Percentiles rank a stretch among this genome's conserved stretches.
Conservation (phyloP, 1,284 basidiomycete species). For the Macrocybe sp. region DNA sequence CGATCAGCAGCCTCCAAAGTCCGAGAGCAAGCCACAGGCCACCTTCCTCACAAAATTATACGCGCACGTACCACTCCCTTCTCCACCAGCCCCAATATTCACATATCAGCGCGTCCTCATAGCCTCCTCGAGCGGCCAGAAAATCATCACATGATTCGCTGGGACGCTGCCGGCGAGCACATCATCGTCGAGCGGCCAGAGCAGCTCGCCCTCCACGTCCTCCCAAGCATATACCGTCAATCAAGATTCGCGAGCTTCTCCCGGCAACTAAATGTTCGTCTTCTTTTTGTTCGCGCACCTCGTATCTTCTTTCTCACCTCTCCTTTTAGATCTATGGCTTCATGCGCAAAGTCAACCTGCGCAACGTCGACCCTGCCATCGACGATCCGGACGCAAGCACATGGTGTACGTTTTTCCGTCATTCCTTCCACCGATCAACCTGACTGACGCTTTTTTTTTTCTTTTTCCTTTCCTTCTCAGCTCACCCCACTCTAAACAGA, state of each 20-base stretch:
- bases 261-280: conserved; percentile 83
- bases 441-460: conserved; percentile 2
- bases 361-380: conserved; percentile 87
- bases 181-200: conserved; percentile 90
- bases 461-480: conserved; percentile 35
- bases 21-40: conserved; percentile 74
- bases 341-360: conserved; percentile 90
- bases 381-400: conserved; percentile 91
- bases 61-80: conserved; percentile 50
- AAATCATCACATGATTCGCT: conserved; percentile 89
- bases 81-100: background rate
- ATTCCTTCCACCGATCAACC: conserved; percentile 2
- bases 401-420: conserved; percentile 67
- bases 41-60: conserved; percentile 92
- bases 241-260: conserved; percentile 92
- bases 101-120: conserved; percentile 15
- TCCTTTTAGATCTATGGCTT: conserved; percentile 82
- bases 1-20: conserved; percentile 47
- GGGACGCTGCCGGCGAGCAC: conserved; percentile 85
- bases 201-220: conserved; percentile 83
- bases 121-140: conserved; percentile 81
- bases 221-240: conserved; percentile 87
- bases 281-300: conserved; percentile 29
- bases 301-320: conserved; percentile 24
- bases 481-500: conserved; percentile 83